Evolutionary conservation across 371 early-diverging fungal species (phyloP), one percentile per base, ranked within the genome.

Genomic region (Apophysomyces elegans): DNA sequence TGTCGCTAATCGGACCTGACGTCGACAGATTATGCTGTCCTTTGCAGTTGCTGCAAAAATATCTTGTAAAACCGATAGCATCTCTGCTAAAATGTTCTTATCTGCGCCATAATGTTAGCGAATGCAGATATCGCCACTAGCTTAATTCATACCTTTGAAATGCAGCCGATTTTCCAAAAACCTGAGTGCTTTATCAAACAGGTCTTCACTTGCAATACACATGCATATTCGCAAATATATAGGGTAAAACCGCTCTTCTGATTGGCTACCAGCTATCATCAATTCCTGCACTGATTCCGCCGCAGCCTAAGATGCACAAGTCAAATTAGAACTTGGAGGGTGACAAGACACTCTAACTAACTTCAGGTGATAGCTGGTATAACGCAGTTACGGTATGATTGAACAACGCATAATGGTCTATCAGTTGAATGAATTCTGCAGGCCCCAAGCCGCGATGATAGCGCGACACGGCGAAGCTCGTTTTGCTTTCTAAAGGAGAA

Each of bases 401-500:
- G n/a, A 62, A 38, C 14, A 70, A 13, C n/a, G 47, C 46, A 44
- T 56, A 62, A 5, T 16, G 32, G 6, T 44, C 62, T 18, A 66
- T 37, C 2, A 68, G 59, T 14, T 37, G 46, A 12, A 68, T 4
- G 54, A 59, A 68, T 46, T 72, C 72, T 13, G 11, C 9, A 32
- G 65, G 9, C 18, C 38, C n/a, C 16, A 72, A 16, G 1, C 72
- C 74, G 16, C 62, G 58, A 18, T 64, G 38, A 60, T 68, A 77
- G 9, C 70, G 68, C 16, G 72, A 72, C 21, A 66, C 54, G 37
- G 67, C 46, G 26, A 77, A 77, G 45, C 72, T 66, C 0, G 45
- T 46, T 5, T 41, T 35, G 37, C 58, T 56, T 18, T 64, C 76
- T 76, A 21, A 7, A 14, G 44, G 14, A 32, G 14, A 56, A 21